These are phyloP conservation scores for Gentiana dahurica DNA, from an alignment of 257 asterid genomes.

Conservation along the genomic window DNA sequence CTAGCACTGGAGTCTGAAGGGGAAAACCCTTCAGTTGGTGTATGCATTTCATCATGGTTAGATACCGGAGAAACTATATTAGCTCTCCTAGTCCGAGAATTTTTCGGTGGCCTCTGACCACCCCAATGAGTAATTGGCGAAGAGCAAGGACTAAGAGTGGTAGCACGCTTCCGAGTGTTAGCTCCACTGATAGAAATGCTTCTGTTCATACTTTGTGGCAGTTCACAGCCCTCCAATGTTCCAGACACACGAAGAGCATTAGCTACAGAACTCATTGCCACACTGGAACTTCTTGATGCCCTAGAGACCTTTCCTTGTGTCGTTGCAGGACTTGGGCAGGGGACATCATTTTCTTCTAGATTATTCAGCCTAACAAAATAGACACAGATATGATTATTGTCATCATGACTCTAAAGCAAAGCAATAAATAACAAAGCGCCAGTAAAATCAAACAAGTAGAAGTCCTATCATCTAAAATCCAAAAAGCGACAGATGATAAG, in stretches of 20 bases:
- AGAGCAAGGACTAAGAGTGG: slow-evolving; percentile 70
- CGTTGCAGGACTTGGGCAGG: slow-evolving; percentile 37
- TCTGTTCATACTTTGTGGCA: slow-evolving; percentile 44
- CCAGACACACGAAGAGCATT: slow-evolving; percentile 46
- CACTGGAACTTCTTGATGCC: slow-evolving; percentile 57
- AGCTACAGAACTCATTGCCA: slow-evolving; percentile 37
- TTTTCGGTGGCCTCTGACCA: slow-evolving; percentile 97
- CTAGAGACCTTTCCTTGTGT: slow-evolving; percentile 89
- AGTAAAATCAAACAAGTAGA: not conserved
- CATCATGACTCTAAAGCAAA: not conserved
- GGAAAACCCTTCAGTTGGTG: slow-evolving; percentile 70
- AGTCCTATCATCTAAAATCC: not conserved
- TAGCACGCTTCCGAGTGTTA: slow-evolving; percentile 68
- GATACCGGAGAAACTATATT: slow-evolving; percentile 76
- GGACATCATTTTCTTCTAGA: slow-evolving; percentile 53
- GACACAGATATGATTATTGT: slow-evolving; percentile 9
- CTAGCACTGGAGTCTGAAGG: slow-evolving; percentile 78
- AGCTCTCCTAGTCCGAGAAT: slow-evolving; percentile 84
- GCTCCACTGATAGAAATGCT: slow-evolving; percentile 47
- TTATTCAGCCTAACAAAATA: slow-evolving; percentile 49
- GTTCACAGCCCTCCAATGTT: slow-evolving; percentile 87
- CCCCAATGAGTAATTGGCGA: slow-evolving; percentile 98
- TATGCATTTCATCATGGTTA: slow-evolving; percentile 64
- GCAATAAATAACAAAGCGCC: not conserved
- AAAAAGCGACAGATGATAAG: slow-evolving; percentile 1